Base-by-base conservation (phyloP, 768 basidiomycete genomes). In the Hygrocybe punicea region DNA sequence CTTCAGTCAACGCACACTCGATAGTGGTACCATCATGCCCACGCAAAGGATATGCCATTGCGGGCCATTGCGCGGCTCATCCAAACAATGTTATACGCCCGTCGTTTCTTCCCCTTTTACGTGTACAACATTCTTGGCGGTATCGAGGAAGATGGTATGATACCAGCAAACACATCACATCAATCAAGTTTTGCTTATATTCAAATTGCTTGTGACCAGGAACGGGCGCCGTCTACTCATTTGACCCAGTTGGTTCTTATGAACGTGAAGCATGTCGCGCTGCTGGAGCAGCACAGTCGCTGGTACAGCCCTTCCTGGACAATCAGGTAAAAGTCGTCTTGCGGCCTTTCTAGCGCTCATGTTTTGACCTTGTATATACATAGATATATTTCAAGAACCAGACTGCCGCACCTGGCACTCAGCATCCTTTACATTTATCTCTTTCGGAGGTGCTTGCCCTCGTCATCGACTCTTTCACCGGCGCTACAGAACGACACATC, bases 321-420 rank as follows among this genome's bases (percentile, higher is more conserved):
- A 98, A 97, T 73, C 95, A 98, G 84, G 96, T 88, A 67, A 45
- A 25, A n/a, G 25, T 45, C 53, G 45, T 44, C 48, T 7, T 49
- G 25, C n/a, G 42, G 48, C 55, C 51, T 57, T 65, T 58, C 39
- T 61, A 62, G 57, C 56, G 39, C 63, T 59, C 65, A 67, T 62
- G 67, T 58, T 54, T 51, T 60, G 23, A 29, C 6, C 45, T 48
- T 58, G 48, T 59, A 35, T 23, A 29, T 21, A 24, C 44, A 13
- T 71, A 98, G 95, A 92, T 98, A 67, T 96, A 97, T 82, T 96
- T 94, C 79, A 94, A 91, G 82, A 99, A 99, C 72, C 95, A 98
- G 72, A 80, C 76, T 35, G 79, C 89, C 51, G 85, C 85, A 51
- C 80, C 84, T 8, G 89, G 87, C 42, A 81, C 81, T 35, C 76